Conservation (phyloP, 2,329 filamentous ascomycete species). For the Pseudogymnoascus sp. region DNA sequence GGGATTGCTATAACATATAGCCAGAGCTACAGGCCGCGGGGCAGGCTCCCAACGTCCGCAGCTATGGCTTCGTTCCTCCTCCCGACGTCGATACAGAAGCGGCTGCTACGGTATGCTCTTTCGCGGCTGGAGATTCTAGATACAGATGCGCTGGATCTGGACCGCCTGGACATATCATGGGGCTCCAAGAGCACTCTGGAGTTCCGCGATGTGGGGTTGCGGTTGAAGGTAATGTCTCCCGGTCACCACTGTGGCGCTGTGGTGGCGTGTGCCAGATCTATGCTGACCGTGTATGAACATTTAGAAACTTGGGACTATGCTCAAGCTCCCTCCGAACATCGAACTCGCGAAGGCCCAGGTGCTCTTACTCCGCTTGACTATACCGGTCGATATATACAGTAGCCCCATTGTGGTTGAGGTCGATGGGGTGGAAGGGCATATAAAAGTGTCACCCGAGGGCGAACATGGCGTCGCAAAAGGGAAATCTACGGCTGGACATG, state of each 20-base stretch:
- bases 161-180: constrained; percentile 75
- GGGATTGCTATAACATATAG: background rate
- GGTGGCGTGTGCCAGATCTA: background rate
- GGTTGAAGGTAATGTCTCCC: constrained; percentile 52
- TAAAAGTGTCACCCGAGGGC: constrained; percentile 42
- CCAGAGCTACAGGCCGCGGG: background rate
- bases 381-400: constrained; percentile 82
- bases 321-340: constrained; percentile 68
- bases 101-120: constrained; percentile 78
- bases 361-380: constrained; percentile 67
- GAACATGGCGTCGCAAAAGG: constrained; percentile 20
- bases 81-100: constrained; percentile 71
- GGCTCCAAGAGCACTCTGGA: constrained; percentile 79
- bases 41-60: background rate
- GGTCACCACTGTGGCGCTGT: background rate
- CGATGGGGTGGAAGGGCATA: constrained; percentile 68
- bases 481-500: constrained; percentile 31
- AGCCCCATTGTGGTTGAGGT: constrained; percentile 77
- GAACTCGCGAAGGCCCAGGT: constrained; percentile 68
- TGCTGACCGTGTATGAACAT: background rate
- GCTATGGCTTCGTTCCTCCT: constrained; percentile 30
- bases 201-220: constrained; percentile 77
- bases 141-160: constrained; percentile 75
- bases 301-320: constrained; percentile 70
- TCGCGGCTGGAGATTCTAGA: constrained; percentile 81